Base-by-base conservation (phyloP, 1,284 basidiomycete genomes). In the Xerocomus nothofagi region DNA sequence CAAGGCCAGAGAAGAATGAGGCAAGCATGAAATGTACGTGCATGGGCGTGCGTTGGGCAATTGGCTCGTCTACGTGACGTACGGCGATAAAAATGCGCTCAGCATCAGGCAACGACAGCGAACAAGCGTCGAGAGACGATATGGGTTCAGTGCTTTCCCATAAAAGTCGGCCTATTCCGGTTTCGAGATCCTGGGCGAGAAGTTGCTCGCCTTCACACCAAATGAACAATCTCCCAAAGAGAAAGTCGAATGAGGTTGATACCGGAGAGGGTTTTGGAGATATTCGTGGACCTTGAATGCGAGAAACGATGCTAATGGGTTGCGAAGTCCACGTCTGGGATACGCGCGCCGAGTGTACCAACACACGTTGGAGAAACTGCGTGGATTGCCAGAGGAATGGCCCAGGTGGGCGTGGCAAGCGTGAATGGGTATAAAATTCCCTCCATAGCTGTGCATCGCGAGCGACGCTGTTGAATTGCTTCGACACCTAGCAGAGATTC, bases 281-380 rank as follows among this genome's bases (percentile, higher is more conserved):
- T 51, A 64, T 50, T 5, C 47, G 50, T 37, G 62, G 62, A 15
- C 61, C 62, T 7, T 26, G 47, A 12, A 40, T 14, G n/a, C 53
- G 39, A 37, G 59, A 55, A 42, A 49, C 33, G 9, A 60, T 12
- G 31, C 17, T 30, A 2, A 58, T 41, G 32, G 60, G 51, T 33
- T 53, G 49, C 2, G 51, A 64, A 30, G 57, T 64, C 59, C 59
- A 61, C 0, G 57, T 64, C 36, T 27, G 50, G 39, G 62, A 62
- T 26, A 55, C 23, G 15, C 47, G 57, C 15, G 44, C 51, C 1
- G 59, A 61, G 41, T 55, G 57, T n/a, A 51, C 40, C 33, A 62
- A 34, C 2, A 48, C 41, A 12, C 23, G 57, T 41, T 61, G 55
- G 18, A 64, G 62, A 52, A 38, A 61, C 26, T 43, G 51, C 5